These are phyloP conservation scores for Talaromyces sp. DNA, from an alignment of 2,329 filamentous ascomycete species.

Conservation along the genomic window DNA sequence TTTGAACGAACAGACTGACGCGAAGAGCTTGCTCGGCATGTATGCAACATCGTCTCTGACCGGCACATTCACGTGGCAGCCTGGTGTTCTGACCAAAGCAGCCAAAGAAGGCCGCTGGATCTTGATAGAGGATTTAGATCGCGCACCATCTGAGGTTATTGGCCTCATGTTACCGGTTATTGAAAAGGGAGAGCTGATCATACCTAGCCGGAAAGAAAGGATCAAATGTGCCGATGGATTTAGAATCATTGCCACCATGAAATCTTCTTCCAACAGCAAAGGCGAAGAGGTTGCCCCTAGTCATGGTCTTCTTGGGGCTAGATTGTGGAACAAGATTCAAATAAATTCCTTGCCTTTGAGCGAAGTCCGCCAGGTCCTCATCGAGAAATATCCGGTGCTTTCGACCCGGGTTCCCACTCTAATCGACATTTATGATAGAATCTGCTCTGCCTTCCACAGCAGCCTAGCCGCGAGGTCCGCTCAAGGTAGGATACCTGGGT, in stretches of 20 bases:
- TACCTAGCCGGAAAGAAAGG: conserved; percentile 81
- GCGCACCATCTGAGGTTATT: conserved; percentile 90
- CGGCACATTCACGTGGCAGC: conserved; percentile 85
- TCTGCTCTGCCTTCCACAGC: conserved; percentile 36
- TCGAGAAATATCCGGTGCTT: conserved; percentile 65
- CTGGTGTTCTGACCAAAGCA: conserved; percentile 88
- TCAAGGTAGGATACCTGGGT: conserved; percentile 55
- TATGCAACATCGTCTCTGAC: conserved; percentile 86
- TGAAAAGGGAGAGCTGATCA: conserved; percentile 82
- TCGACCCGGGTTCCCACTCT: conserved; percentile 51
- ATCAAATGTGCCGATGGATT: conserved; percentile 81
- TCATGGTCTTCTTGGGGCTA: conserved; percentile 67
- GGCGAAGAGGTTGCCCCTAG: conserved; percentile 68
- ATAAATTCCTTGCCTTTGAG: conserved; percentile 60
- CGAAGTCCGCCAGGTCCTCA: conserved; percentile 71
- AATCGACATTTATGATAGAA: conserved; percentile 51
- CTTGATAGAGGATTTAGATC: conserved; percentile 91
- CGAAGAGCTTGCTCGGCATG: conserved; percentile 89
- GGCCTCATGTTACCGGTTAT: conserved; percentile 89
- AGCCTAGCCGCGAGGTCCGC: conserved; percentile 35
- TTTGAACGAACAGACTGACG: conserved; percentile 96
- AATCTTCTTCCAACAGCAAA: conserved; percentile 60
- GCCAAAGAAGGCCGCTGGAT: conserved; percentile 95
- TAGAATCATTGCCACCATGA: conserved; percentile 84
- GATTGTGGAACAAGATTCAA: conserved; percentile 77